phyloP scores from a whole-genome alignment of 345 rosid genomes.

The Citrus maxima region DNA sequence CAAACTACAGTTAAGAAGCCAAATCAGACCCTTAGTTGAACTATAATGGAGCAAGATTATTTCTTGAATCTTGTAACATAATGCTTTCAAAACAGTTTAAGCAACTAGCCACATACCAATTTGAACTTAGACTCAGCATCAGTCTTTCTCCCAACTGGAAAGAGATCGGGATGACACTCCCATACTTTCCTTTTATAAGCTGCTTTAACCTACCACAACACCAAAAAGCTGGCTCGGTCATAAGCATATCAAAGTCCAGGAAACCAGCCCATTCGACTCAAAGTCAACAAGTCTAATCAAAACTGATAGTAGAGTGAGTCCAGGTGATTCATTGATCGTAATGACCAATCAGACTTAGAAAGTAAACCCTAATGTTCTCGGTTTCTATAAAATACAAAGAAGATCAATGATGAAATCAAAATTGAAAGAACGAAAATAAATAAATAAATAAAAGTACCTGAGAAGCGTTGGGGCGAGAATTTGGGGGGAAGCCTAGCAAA shows the following conservation, averaged over 20 bases:
- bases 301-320: background rate
- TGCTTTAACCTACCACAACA: slow-evolving; percentile 56
- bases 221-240: background rate
- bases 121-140: slow-evolving; percentile 80
- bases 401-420: background rate
- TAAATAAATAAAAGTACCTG: slow-evolving; percentile 40
- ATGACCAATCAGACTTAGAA: background rate
- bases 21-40: background rate
- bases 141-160: slow-evolving; percentile 61
- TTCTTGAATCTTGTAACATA: background rate
- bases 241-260: background rate
- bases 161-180: slow-evolving; percentile 88
- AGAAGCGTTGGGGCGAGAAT: slow-evolving; percentile 54
- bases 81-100: background rate
- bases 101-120: slow-evolving; percentile 29
- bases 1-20: background rate
- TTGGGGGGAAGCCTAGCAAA: slow-evolving; percentile 70
- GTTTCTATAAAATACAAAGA: background rate
- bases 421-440: background rate
- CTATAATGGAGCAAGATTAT: background rate
- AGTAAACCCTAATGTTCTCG: slow-evolving; percentile 9
- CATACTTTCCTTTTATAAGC: slow-evolving; percentile 83
- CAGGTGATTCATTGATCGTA: background rate
- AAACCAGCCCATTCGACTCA: slow-evolving; percentile 1
- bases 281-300: background rate